phyloP scores from a whole-genome alignment of 2,329 filamentous ascomycete genomes.

The Zymoseptoria tritici region DNA sequence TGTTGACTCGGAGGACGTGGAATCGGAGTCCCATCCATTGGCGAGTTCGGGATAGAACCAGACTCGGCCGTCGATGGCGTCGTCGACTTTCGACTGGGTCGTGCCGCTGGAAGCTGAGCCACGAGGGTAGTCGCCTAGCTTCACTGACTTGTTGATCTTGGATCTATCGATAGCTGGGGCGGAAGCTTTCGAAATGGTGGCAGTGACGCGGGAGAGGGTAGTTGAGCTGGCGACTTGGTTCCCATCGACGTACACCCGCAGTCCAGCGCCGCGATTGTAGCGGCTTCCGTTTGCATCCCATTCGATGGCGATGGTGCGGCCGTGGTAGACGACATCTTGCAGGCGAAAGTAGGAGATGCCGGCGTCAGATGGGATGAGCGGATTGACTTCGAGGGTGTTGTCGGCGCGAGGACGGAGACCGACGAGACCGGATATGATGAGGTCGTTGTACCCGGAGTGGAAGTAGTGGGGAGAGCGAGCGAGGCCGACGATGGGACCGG shows the following conservation, averaged over 20 bases:
- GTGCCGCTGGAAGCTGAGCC: constrained; percentile 28
- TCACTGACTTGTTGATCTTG: constrained; percentile 32
- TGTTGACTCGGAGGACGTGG: constrained; percentile 20
- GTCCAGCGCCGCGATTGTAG: constrained; percentile 26
- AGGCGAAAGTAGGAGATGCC: constrained; percentile 36
- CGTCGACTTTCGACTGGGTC: constrained; percentile 25
- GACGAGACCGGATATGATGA: constrained; percentile 36
- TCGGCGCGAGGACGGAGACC: constrained; percentile 36
- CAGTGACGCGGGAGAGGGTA: constrained; percentile 22
- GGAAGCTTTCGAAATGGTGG: constrained; percentile 15
- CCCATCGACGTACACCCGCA: constrained; percentile 33
- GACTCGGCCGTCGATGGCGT: constrained; percentile 34
- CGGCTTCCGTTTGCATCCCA: constrained; percentile 34
- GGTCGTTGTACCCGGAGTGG: constrained; percentile 39
- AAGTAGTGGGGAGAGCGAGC: constrained; percentile 40
- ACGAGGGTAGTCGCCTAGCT: constrained; percentile 29
- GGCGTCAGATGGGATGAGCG: constrained; percentile 27
- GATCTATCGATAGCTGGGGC: constrained; percentile 24
- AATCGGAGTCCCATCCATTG: constrained; percentile 34
- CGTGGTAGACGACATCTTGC: constrained; percentile 38
- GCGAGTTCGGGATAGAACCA: constrained; percentile 36
- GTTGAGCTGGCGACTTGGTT: constrained; percentile 26
- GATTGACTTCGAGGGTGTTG: constrained; percentile 36
- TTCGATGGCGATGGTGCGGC: constrained; percentile 35
- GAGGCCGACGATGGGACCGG: constrained; percentile 36